phyloP scores from a whole-genome alignment of 2,329 filamentous ascomycete genomes.

The Tolypocladium cylindrosporum region DNA sequence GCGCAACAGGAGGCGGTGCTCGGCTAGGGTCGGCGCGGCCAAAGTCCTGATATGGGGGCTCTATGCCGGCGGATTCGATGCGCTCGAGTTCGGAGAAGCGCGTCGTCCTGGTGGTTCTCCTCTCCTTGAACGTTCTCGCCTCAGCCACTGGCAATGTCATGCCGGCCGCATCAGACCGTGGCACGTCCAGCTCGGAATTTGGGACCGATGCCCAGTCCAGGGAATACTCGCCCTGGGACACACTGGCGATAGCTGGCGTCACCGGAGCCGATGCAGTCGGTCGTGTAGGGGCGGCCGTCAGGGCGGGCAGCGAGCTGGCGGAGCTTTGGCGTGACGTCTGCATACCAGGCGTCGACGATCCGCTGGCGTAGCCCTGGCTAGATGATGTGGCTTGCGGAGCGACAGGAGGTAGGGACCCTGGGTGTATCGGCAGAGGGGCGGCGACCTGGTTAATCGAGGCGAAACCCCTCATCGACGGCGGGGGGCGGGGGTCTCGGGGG shows the following conservation, averaged over 20 bases:
- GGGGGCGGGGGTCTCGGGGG: constrained; percentile 15
- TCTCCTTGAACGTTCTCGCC: constrained; percentile 8
- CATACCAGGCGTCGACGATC: constrained; percentile 1
- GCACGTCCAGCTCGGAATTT: neutral
- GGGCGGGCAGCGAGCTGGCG: constrained; percentile 10
- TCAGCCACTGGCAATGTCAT: neutral
- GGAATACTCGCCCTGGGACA: constrained; percentile 3
- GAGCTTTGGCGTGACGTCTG: constrained; percentile 11
- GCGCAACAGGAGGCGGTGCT: constrained; percentile 5
- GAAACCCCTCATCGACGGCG: constrained; percentile 20
- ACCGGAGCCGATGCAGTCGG: constrained; percentile 5
- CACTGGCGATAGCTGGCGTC: constrained; percentile 5
- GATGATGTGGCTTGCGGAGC: neutral
- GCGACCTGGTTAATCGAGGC: constrained; percentile 10
- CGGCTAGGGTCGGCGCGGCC: constrained; percentile 3
- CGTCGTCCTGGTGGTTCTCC: constrained; percentile 9
- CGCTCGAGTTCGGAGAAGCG: constrained; percentile 20
- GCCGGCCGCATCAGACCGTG: neutral
- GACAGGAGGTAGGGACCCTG: neutral
- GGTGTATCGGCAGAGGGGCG: neutral
- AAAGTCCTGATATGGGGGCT: constrained; percentile 3
- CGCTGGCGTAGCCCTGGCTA: neutral
- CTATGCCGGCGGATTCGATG: constrained; percentile 16
- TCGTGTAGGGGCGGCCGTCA: constrained; percentile 6
- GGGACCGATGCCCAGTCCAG: constrained; percentile 4